Evolutionary conservation across 495 filamentous ascomycete genomes (phyloP).

Genomic region (Penicillium verhagenii): DNA sequence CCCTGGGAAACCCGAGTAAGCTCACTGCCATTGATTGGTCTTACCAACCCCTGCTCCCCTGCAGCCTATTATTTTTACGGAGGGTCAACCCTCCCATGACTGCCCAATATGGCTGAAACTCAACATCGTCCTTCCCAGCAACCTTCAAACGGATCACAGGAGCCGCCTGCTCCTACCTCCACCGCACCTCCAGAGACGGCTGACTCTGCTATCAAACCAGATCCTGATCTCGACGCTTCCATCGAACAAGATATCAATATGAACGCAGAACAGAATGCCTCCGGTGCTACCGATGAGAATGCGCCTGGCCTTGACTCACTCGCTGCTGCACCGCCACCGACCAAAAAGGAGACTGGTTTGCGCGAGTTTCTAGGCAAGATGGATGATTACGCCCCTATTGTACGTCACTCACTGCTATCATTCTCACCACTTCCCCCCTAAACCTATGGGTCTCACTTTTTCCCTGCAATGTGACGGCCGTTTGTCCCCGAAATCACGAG

Average conservation of each 20-base stretch:
- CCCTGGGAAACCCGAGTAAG: conserved; percentile 4
- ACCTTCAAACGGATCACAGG: conserved; percentile 21
- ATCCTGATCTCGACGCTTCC: conserved; percentile 35
- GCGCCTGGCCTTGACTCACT: conserved; percentile 30
- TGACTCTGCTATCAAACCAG: conserved; percentile 28
- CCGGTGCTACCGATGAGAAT: conserved; percentile 18
- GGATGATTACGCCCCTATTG: conserved; percentile 98
- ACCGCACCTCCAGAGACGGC: conserved; percentile 5
- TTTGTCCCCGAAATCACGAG: background rate
- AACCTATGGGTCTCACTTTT: background rate
- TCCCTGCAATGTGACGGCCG: background rate
- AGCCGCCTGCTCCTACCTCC: conserved; percentile 14
- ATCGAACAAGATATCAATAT: conserved; percentile 49
- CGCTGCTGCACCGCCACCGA: conserved; percentile 50
- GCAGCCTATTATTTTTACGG: conserved; percentile 12
- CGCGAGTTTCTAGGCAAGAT: conserved; percentile 92
- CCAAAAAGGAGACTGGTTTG: conserved; percentile 85
- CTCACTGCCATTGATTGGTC: conserved; percentile 19
- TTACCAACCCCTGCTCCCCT: conserved; percentile 8
- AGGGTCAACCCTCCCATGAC: conserved; percentile 9
- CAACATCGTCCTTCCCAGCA: conserved; percentile 15
- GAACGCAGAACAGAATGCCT: conserved; percentile 25
- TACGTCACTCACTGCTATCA: conserved; percentile 45
- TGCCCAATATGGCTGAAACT: conserved; percentile 20
- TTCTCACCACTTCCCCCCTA: background rate